Conservation (phyloP, 768 basidiomycete genomes). For the Leccinum longicurvipes region DNA sequence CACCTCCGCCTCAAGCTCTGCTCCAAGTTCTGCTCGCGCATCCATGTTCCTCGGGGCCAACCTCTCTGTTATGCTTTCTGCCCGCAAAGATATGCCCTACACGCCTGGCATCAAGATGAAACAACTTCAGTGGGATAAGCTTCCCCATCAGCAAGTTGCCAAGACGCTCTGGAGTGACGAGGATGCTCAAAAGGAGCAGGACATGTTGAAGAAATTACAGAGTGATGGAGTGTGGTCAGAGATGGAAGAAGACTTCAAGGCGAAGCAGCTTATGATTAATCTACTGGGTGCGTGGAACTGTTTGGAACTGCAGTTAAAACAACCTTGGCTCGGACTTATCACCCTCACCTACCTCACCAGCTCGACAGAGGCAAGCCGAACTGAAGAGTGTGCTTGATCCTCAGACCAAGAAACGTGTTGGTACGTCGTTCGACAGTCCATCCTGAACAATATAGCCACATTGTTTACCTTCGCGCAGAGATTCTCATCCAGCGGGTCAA, state of each 20-base stretch:
- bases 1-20: constrained; percentile 35
- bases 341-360: constrained; percentile 36
- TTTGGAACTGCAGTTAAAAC: not conserved
- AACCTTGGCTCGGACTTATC: not conserved
- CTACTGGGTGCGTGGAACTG: constrained; percentile 61
- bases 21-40: constrained; percentile 49
- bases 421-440: constrained; percentile 45
- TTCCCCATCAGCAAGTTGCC: constrained; percentile 81
- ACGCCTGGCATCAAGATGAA: constrained; percentile 93
- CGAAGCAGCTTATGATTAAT: constrained; percentile 90
- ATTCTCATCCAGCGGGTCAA: constrained; percentile 89
- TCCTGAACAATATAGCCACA: not conserved
- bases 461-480: constrained; percentile 45
- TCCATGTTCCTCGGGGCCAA: constrained; percentile 60
- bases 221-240: constrained; percentile 87
- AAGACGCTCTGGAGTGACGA: constrained; percentile 87
- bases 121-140: constrained; percentile 97
- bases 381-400: constrained; percentile 88
- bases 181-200: constrained; percentile 58
- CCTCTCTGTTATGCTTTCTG: constrained; percentile 51
- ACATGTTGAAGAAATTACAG: constrained; percentile 80
- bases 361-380: constrained; percentile 82
- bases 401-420: constrained; percentile 90
- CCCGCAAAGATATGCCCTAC: constrained; percentile 82
- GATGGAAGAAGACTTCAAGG: constrained; percentile 98